These are phyloP conservation scores for Ceratopteris richardii DNA, from an alignment of 75 land plant genomes.

Conservation along the genomic window DNA sequence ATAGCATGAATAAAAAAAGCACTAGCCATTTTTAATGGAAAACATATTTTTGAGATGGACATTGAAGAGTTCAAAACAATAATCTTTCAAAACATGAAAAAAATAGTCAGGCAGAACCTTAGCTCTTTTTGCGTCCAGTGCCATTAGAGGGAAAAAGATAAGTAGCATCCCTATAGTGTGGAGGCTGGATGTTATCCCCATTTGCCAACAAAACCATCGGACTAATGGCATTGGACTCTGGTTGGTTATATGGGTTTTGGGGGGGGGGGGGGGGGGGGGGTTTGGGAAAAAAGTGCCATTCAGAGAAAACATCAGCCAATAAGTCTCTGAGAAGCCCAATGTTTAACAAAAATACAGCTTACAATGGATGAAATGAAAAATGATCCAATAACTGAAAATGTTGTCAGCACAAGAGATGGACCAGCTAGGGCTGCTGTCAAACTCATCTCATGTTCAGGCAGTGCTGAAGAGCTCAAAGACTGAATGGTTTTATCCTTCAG, in stretches of 20 bases:
- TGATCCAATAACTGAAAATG: conserved; percentile 38
- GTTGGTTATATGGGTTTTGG: not conserved
- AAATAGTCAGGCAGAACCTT: too few species aligned
- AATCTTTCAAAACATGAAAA: too few species aligned
- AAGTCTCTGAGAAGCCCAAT: too few species aligned
- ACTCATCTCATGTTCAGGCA: conserved; percentile 36
- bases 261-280: too few species aligned
- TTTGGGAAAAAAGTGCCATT: too few species aligned
- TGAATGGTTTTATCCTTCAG: conserved; percentile 15
- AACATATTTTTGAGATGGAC: too few species aligned
- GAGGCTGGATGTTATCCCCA: conserved; percentile 39
- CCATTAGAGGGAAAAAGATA: conserved; percentile 36
- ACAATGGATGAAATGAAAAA: conserved; percentile 43
- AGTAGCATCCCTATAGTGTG: conserved; percentile 41
- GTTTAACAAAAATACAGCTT: conserved; percentile 3
- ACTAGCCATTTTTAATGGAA: too few species aligned
- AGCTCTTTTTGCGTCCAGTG: conserved; percentile 30
- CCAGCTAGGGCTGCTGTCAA: conserved; percentile 35
- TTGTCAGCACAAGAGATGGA: conserved; percentile 42
- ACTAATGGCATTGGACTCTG: conserved; percentile 43
- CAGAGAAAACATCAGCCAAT: too few species aligned
- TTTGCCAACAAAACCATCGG: conserved; percentile 48
- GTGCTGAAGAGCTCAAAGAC: too few species aligned
- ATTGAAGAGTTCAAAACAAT: too few species aligned
- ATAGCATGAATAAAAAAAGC: too few species aligned